Evolutionary conservation across 148 eudicot species (phyloP), one percentile per base, ranked within the genome.

Genomic region (Amaranthus hypochondriacus): DNA sequence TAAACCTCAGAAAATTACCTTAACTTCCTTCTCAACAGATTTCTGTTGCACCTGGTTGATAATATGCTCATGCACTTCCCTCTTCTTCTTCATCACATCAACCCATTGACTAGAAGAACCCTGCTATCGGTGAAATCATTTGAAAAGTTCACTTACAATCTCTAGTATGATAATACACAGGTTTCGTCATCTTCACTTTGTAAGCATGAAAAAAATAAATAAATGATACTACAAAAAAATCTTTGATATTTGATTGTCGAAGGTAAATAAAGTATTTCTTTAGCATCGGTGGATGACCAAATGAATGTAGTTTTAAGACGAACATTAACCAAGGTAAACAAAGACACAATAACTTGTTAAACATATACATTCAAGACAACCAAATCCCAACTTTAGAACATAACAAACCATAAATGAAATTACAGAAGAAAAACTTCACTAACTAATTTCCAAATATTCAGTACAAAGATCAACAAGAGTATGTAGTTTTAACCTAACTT

Each of bases 21-120:
- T 73, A 12, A 66, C 74, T 54, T 54, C 71, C 80, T 75, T 76
- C 70, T 63, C 80, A 39, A 9, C 79, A 13, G 87, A 73, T 73
- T 90, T 85, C 75, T 86, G 81, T 3, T 83, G 96, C 58, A 80
- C 85, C 75, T 85, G 67, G 15, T 83, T 85, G 56, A 95, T 95
- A 76, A 90, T 77, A 56, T 73, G 78, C 78, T 95, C 99, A 76
- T 95, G 99, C 67, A 89, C 81, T 58, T 81, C 92, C 87, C 96
- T 85, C 80, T 95, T 95, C 80, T 48, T 81, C 87, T 92, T 95
- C 99, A 95, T 95, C 57, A 88, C 94, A 87, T 95, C 96, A 77
- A 76, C 75, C 94, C 90, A 87, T 71, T 94, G 98, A 68, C 88
- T 81, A 66, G 90, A 73, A 76, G 90, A 63, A 48, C 93, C 93